phyloP scores from a whole-genome alignment of 2,329 filamentous ascomycete genomes.

The Alternaria angustiovoidea region DNA sequence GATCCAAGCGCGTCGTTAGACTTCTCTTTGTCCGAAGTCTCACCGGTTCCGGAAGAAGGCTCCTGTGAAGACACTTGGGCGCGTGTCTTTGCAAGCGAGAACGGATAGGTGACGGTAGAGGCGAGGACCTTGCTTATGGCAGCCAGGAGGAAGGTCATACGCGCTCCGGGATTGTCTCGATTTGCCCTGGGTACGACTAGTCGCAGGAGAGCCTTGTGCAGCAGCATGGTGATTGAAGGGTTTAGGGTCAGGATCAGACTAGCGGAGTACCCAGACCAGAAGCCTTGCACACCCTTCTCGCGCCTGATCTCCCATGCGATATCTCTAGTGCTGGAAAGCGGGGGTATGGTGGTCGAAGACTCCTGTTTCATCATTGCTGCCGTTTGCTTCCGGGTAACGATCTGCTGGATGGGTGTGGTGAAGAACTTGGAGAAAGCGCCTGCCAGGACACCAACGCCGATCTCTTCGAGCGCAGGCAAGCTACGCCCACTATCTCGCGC shows the following conservation, averaged over 20 bases:
- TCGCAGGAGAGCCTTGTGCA: constrained; percentile 76
- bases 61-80: constrained; percentile 68
- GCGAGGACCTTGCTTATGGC: constrained; percentile 81
- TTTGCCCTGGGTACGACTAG: constrained; percentile 63
- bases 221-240: constrained; percentile 83
- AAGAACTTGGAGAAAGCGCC: constrained; percentile 78
- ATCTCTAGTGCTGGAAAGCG: constrained; percentile 56
- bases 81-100: constrained; percentile 83
- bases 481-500: constrained; percentile 37
- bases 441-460: constrained; percentile 75
- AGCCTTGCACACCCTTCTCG: constrained; percentile 76
- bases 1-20: constrained; percentile 31
- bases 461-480: constrained; percentile 73
- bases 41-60: constrained; percentile 36
- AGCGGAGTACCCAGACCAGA: constrained; percentile 90
- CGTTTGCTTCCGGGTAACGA: constrained; percentile 84
- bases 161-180: constrained; percentile 61
- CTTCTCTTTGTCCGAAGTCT: constrained; percentile 40
- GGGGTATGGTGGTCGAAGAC: constrained; percentile 38
- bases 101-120: constrained; percentile 80
- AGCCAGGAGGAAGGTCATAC: constrained; percentile 70
- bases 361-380: constrained; percentile 60
- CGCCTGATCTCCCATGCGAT: constrained; percentile 70
- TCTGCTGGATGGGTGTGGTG: constrained; percentile 81
- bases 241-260: constrained; percentile 82